Conservation (phyloP, 2,329 filamentous ascomycete species). For the Blastomyces gilchristii region DNA sequence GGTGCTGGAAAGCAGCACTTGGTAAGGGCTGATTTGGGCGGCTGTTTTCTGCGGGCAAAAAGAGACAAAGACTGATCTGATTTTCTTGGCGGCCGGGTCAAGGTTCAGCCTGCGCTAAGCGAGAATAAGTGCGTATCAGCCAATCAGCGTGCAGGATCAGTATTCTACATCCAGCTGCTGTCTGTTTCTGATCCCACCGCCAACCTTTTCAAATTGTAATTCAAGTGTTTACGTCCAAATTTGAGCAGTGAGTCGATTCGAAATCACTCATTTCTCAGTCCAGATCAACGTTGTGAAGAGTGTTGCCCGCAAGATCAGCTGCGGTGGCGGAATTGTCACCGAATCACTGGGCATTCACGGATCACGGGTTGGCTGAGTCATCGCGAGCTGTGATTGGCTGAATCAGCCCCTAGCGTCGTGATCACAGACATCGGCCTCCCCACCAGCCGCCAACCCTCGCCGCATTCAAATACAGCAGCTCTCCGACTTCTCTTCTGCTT, state of each 20-base stretch:
- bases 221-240: background rate
- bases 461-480: constrained; percentile 34
- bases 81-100: constrained; percentile 9
- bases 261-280: background rate
- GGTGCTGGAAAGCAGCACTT: constrained; percentile 26
- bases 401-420: constrained; percentile 24
- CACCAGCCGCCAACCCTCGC: constrained; percentile 14
- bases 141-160: constrained; percentile 33
- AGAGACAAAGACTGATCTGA: constrained; percentile 7
- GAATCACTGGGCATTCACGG: constrained; percentile 16
- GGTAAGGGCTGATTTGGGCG: constrained; percentile 25
- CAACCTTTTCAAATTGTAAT: constrained; percentile 11
- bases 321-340: constrained; percentile 11
- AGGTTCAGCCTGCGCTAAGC: constrained; percentile 23
- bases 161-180: constrained; percentile 20
- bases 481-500: constrained; percentile 21
- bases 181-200: constrained; percentile 28
- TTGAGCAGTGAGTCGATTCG: background rate
- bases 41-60: constrained; percentile 20
- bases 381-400: constrained; percentile 26
- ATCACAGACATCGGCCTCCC: constrained; percentile 25
- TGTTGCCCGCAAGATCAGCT: constrained; percentile 13
- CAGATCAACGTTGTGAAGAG: constrained; percentile 11
- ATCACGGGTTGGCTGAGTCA: background rate
- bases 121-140: constrained; percentile 19